Conservation (phyloP, 129 eudicot species). For the Ambrosia trifida region DNA sequence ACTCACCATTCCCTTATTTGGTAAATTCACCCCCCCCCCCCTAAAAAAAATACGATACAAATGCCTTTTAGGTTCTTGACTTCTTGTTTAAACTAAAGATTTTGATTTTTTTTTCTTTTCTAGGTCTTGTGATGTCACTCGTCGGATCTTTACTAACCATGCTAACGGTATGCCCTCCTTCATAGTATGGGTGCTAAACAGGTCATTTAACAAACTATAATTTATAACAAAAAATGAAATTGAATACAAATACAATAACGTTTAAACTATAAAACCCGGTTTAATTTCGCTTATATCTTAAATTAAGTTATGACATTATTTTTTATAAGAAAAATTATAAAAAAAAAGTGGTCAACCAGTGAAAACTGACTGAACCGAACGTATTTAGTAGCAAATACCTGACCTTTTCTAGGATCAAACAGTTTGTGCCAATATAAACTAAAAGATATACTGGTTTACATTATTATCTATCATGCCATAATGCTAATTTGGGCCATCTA, state of each 20-base stretch:
- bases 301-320: too few relatives aligned
- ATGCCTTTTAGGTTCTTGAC: not conserved
- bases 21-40: conserved; percentile 42
- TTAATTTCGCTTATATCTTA: too few relatives aligned
- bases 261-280: too few relatives aligned
- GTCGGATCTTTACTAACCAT: conserved; percentile 91
- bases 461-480: too few relatives aligned
- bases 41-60: not conserved
- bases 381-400: too few relatives aligned
- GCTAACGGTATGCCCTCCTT: conserved; percentile 64
- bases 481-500: too few relatives aligned
- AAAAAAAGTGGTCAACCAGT: not conserved
- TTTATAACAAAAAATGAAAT: too few relatives aligned
- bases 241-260: too few relatives aligned
- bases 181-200: not conserved
- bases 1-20: conserved; percentile 77
- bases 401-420: not conserved
- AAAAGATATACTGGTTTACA: too few relatives aligned
- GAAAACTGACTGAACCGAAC: too few relatives aligned
- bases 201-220: not conserved
- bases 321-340: not conserved
- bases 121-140: conserved; percentile 93
- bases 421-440: too few relatives aligned
- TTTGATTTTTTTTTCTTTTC: conserved; percentile 5
- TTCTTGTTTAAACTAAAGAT: conserved; percentile 16